A percentile compares a stretch with the other conserved stretches of the same genome.
phyloP scores from a whole-genome alignment of 345 rosid species.

The Salix koriyanagi region DNA sequence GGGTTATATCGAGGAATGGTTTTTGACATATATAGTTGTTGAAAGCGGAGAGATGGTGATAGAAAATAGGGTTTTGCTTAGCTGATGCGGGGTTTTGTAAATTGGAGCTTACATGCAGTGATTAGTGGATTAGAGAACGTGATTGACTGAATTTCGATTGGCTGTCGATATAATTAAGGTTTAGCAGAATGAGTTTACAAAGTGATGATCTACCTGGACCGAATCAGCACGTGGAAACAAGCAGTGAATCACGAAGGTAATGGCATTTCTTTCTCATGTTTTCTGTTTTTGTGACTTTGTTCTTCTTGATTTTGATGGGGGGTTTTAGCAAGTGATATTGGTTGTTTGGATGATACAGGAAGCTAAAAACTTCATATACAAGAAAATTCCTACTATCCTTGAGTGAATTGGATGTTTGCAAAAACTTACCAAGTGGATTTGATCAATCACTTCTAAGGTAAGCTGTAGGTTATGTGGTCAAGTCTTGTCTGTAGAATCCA shows the following conservation, averaged over 20 bases:
- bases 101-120: slow-evolving; percentile 1
- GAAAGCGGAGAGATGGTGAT: not conserved
- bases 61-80: not conserved
- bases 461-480: slow-evolving; percentile 3
- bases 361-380: slow-evolving; percentile 47
- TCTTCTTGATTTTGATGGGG: not conserved
- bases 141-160: not conserved
- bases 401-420: slow-evolving; percentile 68
- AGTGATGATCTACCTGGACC: slow-evolving; percentile 37
- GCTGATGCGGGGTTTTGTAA: not conserved
- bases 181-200: slow-evolving; percentile 61
- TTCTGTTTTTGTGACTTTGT: not conserved
- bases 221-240: slow-evolving; percentile 38
- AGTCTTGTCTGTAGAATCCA: not conserved
- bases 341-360: slow-evolving; percentile 46
- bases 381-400: slow-evolving; percentile 68
- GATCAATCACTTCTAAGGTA: slow-evolving; percentile 59
- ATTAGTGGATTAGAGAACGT: not conserved
- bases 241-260: slow-evolving; percentile 42
- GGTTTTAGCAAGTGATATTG: not conserved
- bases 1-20: not conserved
- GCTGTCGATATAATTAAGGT: not conserved
- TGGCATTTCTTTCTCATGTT: not conserved
- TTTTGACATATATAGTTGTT: not conserved
- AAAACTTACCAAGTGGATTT: slow-evolving; percentile 59